Evolutionary conservation across 306 rosid genomes (phyloP), one percentile per base, ranked within the genome.

Genomic region (Phaseolus lunatus): DNA sequence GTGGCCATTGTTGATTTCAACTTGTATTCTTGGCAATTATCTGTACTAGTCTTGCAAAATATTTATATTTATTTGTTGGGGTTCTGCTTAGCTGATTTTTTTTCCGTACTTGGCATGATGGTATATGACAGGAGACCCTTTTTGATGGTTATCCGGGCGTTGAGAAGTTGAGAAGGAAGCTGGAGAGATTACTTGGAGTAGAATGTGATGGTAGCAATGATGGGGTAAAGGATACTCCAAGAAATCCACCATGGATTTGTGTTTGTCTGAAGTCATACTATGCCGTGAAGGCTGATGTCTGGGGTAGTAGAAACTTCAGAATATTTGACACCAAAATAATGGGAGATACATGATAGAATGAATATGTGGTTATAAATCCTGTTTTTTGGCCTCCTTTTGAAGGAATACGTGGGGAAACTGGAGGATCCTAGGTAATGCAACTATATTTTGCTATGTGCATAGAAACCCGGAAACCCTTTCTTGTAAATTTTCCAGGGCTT

Each of bases 161-260:
- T 5, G 82, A 48, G 16, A 65, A 15, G 19, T 47, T 88, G 82
- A 78, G 52, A 15, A 64, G 44, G 44, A 92, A 87, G 73, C 61
- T 86, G 29, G 82, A 92, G 66, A 48, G 7, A 23, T 57, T 94
- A 35, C 85, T 92, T 19, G 98, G 96, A 72, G 66, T 78, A n/a
- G 73, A 58, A 69, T 20, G 39, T 50, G 41, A 52, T 23, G 74
- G 70, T 20, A 58, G 72, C 9, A 19, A 13, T 67, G 81, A 13
- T 70, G 81, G 24, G 63, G 16, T 23, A 3, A 48, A 52, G 2
- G 67, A 71, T 64, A 13, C 62, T 75, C 23, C 62, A 24, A 88
- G 96, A 80, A 83, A 90, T 72, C 98, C 97, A 3, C 92, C 93
- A 9, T 94, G 98, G 98, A 77, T 88, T 14, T 74, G 29, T n/a